Evolutionary conservation across 305 asterid species (phyloP), one percentile per base, ranked within the genome.

Genomic region (Fraxinus xanthoxyloides): DNA sequence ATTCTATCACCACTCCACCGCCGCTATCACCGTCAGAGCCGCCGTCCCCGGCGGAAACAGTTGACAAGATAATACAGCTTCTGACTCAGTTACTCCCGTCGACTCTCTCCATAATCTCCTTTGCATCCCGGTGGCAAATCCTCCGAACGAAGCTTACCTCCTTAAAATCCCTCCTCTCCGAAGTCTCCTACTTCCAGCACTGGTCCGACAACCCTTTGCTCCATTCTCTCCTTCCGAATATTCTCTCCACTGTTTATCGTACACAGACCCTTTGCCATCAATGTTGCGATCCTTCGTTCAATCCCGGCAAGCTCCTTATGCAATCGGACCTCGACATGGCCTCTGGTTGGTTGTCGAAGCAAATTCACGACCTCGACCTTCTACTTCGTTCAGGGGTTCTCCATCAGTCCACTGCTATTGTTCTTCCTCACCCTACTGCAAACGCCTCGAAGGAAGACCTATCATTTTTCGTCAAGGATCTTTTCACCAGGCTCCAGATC

Each of bases 281-380:
- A 73, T 92, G 95, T 86, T 84, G 87, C 77, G 92, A 85, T 87
- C 90, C 90, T 80, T 67, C 83, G 8, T 82, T 83, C 85, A 72
- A 77, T 72, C 93, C 94, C 61, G 99, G 98, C 7, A 95, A 95
- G 90, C 94, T 95, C 0, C 87, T 95, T 32, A 95, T 95, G 99
- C 99, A 95, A 81, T 93, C 98, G 61, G 98, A 95, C 90, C 97
- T 95, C 8, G 99, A 93, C 70, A 95, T 95, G 98, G 95, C 96
- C 43, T 77, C 94, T 6, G 93, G 91, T 0, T 95, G 99, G 99
- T 87, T 95, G 3, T 84, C 95, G 23, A 93, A 89, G 72, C 93
- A 88, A 35, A 90, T 88, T 46, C 89, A 89, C 54, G 95, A 95
- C 87, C 91, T 95, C n/a, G 95, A 92, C 82, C 91, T 95, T 54